Conservation (phyloP, 2,329 filamentous ascomycete species). For the Hypoxylon sp. region DNA sequence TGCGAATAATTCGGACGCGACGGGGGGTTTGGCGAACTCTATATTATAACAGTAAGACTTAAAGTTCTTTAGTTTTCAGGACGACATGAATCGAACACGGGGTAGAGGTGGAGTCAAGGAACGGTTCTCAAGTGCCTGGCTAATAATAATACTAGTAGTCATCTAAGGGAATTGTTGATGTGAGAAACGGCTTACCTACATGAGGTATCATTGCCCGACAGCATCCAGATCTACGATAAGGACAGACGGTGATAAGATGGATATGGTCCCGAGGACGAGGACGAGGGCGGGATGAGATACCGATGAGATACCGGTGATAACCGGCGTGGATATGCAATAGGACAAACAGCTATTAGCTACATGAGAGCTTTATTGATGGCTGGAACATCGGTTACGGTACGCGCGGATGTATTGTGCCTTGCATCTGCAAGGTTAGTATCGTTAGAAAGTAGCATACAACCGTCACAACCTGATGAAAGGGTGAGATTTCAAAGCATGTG, state of each 20-base stretch:
- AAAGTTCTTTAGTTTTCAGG: conserved; percentile 11
- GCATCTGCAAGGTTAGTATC: conserved; percentile 30
- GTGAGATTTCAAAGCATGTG: conserved; percentile 12
- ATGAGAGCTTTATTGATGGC: conserved; percentile 2
- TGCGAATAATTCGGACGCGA: conserved; percentile 8
- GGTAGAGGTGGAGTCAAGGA: conserved; percentile 15
- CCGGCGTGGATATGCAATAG: conserved; percentile 26
- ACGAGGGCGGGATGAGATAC: conserved; percentile 9
- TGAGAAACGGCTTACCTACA: too few species aligned
- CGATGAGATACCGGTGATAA: conserved; percentile 25
- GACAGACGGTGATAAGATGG: conserved; percentile 15
- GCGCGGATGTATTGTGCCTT: conserved; percentile 34
- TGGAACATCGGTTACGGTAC: conserved; percentile 7
- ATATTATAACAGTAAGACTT: conserved; percentile 12
- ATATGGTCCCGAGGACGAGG: neutral
- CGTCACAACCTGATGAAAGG: conserved; percentile 8
- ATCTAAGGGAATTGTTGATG: too few species aligned
- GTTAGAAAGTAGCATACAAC: conserved; percentile 12
- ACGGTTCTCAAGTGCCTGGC: conserved; percentile 11
- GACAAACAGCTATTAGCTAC: too few species aligned
- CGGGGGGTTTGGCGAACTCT: conserved; percentile 1
- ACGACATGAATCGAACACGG: conserved; percentile 19
- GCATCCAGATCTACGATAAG: conserved; percentile 16
- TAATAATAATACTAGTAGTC: conserved; percentile 11
- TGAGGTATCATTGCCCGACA: neutral